A percentile compares a stretch with the other conserved stretches of the same genome.
Conservation (phyloP, 2,329 filamentous ascomycete species). For the Colletotrichum navitas region DNA sequence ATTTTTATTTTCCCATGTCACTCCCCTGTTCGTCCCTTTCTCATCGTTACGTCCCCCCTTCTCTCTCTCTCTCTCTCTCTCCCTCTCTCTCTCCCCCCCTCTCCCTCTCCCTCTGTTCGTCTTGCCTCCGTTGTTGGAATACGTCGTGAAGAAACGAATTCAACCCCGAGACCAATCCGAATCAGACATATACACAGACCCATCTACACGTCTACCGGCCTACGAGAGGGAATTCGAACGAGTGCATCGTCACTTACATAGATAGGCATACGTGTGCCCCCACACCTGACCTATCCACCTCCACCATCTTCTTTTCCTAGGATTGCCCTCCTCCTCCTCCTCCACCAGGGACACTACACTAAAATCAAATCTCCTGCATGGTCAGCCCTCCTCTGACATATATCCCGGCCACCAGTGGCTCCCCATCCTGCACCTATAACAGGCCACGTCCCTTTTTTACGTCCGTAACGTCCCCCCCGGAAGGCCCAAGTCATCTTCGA, state of each 20-base stretch:
- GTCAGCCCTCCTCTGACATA: slow-evolving; percentile 32
- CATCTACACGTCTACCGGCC: background rate
- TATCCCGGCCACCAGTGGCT: slow-evolving; percentile 22
- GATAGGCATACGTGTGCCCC: slow-evolving; percentile 30
- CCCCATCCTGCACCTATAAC: slow-evolving; percentile 24
- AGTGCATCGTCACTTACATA: slow-evolving; percentile 29
- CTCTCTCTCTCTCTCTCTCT: no score
- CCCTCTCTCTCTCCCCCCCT: background rate
- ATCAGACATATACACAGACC: background rate
- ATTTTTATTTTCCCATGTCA: background rate
- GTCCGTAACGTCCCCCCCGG: slow-evolving; percentile 40
- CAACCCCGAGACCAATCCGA: slow-evolving; percentile 10
- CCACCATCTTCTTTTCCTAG: background rate
- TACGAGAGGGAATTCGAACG: background rate
- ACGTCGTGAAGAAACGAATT: slow-evolving; percentile 9
- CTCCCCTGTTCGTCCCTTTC: slow-evolving; percentile 10
- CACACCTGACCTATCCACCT: slow-evolving; percentile 12
- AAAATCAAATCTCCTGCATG: slow-evolving; percentile 34
- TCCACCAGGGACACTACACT: slow-evolving; percentile 11
- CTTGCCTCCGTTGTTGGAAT: slow-evolving; percentile 24
- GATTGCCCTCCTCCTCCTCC: background rate
- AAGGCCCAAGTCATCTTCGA: slow-evolving; percentile 30
- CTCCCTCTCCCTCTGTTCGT: background rate
- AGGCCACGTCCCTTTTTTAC: slow-evolving; percentile 41
- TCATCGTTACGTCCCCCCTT: no score